phyloP scores from a whole-genome alignment of 2,329 filamentous ascomycete species.

The Pseudogymnoascus sp. region DNA sequence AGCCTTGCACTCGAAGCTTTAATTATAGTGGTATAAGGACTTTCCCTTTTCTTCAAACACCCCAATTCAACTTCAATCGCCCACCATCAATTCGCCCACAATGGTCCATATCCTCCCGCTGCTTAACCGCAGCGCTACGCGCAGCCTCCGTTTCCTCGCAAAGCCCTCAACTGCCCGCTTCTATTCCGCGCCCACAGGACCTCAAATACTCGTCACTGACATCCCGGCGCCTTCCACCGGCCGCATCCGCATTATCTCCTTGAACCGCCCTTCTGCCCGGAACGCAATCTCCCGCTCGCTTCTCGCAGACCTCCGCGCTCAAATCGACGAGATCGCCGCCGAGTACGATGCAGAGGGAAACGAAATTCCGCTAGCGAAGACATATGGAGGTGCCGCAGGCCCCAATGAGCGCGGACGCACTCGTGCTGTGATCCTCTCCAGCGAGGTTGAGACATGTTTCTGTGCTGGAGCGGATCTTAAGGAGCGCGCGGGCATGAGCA shows the following conservation, averaged over 20 bases:
- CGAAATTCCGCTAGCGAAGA: constrained; percentile 37
- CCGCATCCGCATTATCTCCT: constrained; percentile 77
- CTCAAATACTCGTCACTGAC: constrained; percentile 27
- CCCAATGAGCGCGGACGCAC: constrained; percentile 51
- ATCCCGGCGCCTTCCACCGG: constrained; percentile 72
- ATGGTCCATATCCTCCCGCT: constrained; percentile 1
- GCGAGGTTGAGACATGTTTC: constrained; percentile 78
- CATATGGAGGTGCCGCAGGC: constrained; percentile 41
- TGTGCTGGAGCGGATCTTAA: constrained; percentile 95
- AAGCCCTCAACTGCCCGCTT: constrained; percentile 2
- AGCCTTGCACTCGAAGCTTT: not conserved
- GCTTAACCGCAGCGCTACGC: not conserved
- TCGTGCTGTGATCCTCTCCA: constrained; percentile 74
- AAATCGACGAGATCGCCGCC: constrained; percentile 64
- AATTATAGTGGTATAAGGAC: not conserved
- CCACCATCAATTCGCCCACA: not conserved
- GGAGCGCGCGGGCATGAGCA: constrained; percentile 69
- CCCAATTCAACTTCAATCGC: not conserved
- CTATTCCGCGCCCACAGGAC: not conserved
- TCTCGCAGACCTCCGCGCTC: constrained; percentile 60
- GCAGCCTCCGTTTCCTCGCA: constrained; percentile 7
- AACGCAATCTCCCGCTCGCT: constrained; percentile 85
- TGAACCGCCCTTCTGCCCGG: constrained; percentile 76
- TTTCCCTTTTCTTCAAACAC: not conserved
- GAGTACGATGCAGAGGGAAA: constrained; percentile 52